Evolutionary conservation across 2,329 filamentous ascomycete species (phyloP), one percentile per base, ranked within the genome.

Genomic region (Penicillium concentricum): DNA sequence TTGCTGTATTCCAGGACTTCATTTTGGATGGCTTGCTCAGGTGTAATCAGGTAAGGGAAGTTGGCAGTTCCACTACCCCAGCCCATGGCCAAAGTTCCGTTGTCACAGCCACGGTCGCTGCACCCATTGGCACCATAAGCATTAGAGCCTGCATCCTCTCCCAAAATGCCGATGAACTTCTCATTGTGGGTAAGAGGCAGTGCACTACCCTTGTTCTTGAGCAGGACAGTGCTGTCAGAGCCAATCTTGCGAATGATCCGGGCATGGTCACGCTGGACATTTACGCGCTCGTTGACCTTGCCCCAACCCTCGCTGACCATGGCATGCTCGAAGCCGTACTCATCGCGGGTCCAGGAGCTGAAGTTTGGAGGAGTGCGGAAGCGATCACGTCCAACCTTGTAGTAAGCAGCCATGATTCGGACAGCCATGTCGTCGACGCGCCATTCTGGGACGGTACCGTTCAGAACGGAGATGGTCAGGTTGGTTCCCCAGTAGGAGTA

Each of bases 381-480:
- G 41, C 72, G 72, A 54, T 84, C 82, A 51, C 84, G 82, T 56
- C 82, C 84, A 47, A 87, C 84, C 64, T 83, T 84, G 73, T 85
- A 88, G 72, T 83, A 87, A 3, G 83, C 84, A 50, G 85, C 80
- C 76, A 87, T 83, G 69, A 87, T 96, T 66, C 94, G 87, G 74
- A 91, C 88, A 5, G 86, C 90, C 88, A 96, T 96, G 70, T 97
- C 94, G 65, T 97, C 92, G 10, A 97, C 72, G 49, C 93, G 85
- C 83, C 89, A 96, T 64, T 90, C 85, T 0, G 93, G 91, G 32
- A 97, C 79, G 0, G 92, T 96, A 35, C 92, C 92, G 69, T 97
- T 97, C 65, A 96, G 75, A 6, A 97, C 87, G 1, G 90, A 90
- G 46, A 96, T 79, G 2, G 93, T 97, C 65, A 97, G 75, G 74